Evolutionary conservation across 2,329 filamentous ascomycete species (phyloP).

Genomic region (Penicillium janthinellum): DNA sequence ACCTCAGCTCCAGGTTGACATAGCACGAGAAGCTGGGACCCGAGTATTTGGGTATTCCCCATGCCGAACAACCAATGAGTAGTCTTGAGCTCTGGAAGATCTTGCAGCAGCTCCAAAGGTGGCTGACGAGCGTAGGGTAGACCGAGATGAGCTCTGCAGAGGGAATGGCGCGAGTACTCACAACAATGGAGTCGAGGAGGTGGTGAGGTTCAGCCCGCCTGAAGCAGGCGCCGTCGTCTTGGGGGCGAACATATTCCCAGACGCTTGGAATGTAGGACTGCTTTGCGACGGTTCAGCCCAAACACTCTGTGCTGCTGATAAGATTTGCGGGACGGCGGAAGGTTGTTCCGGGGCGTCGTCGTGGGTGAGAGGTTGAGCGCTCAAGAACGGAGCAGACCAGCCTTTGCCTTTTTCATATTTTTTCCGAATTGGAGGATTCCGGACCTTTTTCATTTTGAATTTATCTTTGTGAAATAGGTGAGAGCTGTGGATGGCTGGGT

Average conservation of each 20-base stretch:
- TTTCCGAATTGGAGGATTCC: neutral
- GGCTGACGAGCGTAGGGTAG: neutral
- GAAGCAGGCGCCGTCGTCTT: slow-evolving; percentile 38
- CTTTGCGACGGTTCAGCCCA: slow-evolving; percentile 5
- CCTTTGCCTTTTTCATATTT: neutral
- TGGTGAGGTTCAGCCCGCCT: slow-evolving; percentile 56
- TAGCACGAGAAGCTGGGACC: neutral
- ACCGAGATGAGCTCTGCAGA: neutral
- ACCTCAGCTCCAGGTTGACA: neutral
- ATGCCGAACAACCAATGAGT: neutral
- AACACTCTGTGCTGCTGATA: slow-evolving; percentile 20
- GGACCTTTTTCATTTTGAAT: neutral
- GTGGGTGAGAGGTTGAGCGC: no score
- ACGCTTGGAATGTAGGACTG: slow-evolving; percentile 15
- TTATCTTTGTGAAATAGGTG: neutral
- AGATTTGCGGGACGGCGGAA: slow-evolving; percentile 24
- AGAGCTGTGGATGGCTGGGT: neutral
- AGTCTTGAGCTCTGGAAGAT: neutral
- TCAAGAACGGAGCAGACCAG: neutral
- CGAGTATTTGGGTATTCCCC: neutral
- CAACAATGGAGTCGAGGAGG: slow-evolving; percentile 52
- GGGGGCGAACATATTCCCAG: slow-evolving; percentile 37
- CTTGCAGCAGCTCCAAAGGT: neutral
- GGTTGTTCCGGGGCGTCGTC: slow-evolving; percentile 16
- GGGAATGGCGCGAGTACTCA: slow-evolving; percentile 34